Evolutionary conservation across 2,329 filamentous ascomycete genomes (phyloP).

Genomic region (Cercospora sp.): DNA sequence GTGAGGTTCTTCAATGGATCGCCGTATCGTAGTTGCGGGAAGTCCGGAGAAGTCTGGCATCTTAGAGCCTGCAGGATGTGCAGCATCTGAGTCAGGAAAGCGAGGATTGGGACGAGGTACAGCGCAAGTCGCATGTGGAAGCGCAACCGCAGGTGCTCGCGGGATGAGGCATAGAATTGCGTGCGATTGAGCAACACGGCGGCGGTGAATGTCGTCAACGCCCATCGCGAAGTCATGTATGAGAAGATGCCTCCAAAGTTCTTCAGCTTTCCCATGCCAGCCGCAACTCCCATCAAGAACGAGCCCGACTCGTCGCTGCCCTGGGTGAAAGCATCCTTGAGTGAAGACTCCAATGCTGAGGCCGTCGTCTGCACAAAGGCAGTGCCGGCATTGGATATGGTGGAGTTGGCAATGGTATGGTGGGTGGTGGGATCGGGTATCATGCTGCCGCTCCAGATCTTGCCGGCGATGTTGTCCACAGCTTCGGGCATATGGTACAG

Average conservation of each 20-base stretch:
- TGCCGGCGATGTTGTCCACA: conserved; percentile 55
- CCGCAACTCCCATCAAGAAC: conserved; percentile 32
- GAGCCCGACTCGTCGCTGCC: conserved; percentile 29
- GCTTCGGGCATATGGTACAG: conserved; percentile 59
- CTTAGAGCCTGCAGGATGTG: conserved; percentile 79
- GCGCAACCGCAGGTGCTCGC: conserved; percentile 73
- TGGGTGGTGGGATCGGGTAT: conserved; percentile 61
- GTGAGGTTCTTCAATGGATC: conserved; percentile 45
- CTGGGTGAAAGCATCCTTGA: conserved; percentile 32
- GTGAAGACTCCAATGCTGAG: conserved; percentile 35
- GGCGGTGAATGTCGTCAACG: conserved; percentile 80
- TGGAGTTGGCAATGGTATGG: conserved; percentile 44
- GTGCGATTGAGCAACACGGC: conserved; percentile 88
- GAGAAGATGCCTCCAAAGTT: conserved; percentile 84
- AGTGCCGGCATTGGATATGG: conserved; percentile 43
- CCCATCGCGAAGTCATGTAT: conserved; percentile 91
- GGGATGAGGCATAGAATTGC: conserved; percentile 87
- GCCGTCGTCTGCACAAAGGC: conserved; percentile 48
- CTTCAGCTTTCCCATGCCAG: conserved; percentile 42
- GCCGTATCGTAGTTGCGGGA: conserved; percentile 51
- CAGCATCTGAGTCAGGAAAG: conserved; percentile 69
- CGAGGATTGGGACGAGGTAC: conserved; percentile 68
- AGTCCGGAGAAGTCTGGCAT: conserved; percentile 71
- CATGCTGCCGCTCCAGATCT: conserved; percentile 56
- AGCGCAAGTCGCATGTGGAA: conserved; percentile 72